Conservation (phyloP, 2,329 filamentous ascomycete genomes). For the Shiraia sp. region DNA sequence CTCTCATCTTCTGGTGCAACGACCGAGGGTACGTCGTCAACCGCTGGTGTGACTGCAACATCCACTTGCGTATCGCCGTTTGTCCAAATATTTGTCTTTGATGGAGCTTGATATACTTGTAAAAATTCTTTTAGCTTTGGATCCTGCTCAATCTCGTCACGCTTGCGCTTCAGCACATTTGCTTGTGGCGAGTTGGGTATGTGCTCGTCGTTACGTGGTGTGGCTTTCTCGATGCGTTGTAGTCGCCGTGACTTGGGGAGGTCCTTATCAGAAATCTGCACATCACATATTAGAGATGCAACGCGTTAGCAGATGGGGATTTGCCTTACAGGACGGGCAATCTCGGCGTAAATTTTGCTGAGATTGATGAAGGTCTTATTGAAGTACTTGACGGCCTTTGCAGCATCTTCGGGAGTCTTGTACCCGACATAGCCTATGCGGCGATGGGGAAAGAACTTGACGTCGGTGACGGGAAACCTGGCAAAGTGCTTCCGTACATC, state of each 20-base stretch:
- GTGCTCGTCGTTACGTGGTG: slow-evolving; percentile 28
- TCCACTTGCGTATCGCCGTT: slow-evolving; percentile 52
- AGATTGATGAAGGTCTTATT: slow-evolving; percentile 94
- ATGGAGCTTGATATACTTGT: slow-evolving; percentile 74
- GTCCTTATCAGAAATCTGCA: slow-evolving; percentile 38
- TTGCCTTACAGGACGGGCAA: slow-evolving; percentile 74
- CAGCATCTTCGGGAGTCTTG: slow-evolving; percentile 78
- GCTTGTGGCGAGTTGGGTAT: slow-evolving; percentile 25
- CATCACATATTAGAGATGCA: slow-evolving; percentile 30
- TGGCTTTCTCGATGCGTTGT: slow-evolving; percentile 31
- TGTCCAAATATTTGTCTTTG: slow-evolving; percentile 66
- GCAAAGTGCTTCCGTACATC: slow-evolving; percentile 91
- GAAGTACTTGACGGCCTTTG: slow-evolving; percentile 88
- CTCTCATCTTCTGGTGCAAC: slow-evolving; percentile 56
- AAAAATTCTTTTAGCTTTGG: slow-evolving; percentile 86
- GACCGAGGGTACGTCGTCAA: slow-evolving; percentile 23
- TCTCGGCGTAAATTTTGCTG: slow-evolving; percentile 89
- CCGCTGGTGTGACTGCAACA: slow-evolving; percentile 13
- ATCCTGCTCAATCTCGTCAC: slow-evolving; percentile 62
- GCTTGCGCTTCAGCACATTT: slow-evolving; percentile 68
- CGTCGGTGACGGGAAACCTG: slow-evolving; percentile 79
- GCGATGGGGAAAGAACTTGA: slow-evolving; percentile 85
- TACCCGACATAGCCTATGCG: slow-evolving; percentile 96
- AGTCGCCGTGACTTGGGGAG: slow-evolving; percentile 41
- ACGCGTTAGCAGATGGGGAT: not conserved